A percentile compares a stretch with the other conserved stretches of the same genome.
phyloP scores from a whole-genome alignment of 2,329 filamentous ascomycete species.

The Fusarium sp. region DNA sequence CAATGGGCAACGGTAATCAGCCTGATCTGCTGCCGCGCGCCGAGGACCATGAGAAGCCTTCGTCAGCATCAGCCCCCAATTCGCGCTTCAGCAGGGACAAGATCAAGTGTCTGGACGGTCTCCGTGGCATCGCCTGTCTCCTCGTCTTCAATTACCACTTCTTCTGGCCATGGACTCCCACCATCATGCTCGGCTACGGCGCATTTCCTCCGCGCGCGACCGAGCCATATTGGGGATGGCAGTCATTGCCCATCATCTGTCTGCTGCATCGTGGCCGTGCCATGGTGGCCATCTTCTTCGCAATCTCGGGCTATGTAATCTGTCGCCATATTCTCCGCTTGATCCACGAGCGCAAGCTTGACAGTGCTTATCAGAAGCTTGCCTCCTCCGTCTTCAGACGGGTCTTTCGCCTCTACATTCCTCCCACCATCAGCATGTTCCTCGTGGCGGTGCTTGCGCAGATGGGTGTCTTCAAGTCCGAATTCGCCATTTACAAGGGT shows the following conservation, averaged over 20 bases:
- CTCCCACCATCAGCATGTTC: conserved; percentile 54
- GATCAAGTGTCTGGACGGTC: conserved; percentile 52
- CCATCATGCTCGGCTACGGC: conserved; percentile 53
- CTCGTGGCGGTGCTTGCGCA: conserved; percentile 52
- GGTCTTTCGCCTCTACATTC: conserved; percentile 52
- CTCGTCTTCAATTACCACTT: conserved; percentile 56
- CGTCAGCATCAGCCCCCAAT: conserved; percentile 12
- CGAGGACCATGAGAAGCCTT: conserved; percentile 22
- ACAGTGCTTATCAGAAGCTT: conserved; percentile 50
- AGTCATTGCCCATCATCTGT: conserved; percentile 52
- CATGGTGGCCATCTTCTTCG: conserved; percentile 56
- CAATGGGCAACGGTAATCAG: conserved; percentile 31
- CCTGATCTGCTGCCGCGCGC: conserved; percentile 33
- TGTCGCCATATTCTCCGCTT: conserved; percentile 51
- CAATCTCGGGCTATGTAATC: conserved; percentile 55
- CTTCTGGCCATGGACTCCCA: conserved; percentile 53
- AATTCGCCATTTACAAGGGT: conserved; percentile 49
- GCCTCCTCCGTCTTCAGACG: conserved; percentile 52
- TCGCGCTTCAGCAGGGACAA: conserved; percentile 44
- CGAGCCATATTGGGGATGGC: conserved; percentile 47
- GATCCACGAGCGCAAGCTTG: conserved; percentile 50
- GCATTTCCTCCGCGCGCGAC: conserved; percentile 49
- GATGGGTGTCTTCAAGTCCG: conserved; percentile 49
- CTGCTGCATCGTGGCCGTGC: conserved; percentile 52
- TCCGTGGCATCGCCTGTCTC: conserved; percentile 54